These are phyloP conservation scores for Lomentospora prolificans DNA, from an alignment of 2,329 filamentous ascomycete genomes.

Conservation along the genomic window DNA sequence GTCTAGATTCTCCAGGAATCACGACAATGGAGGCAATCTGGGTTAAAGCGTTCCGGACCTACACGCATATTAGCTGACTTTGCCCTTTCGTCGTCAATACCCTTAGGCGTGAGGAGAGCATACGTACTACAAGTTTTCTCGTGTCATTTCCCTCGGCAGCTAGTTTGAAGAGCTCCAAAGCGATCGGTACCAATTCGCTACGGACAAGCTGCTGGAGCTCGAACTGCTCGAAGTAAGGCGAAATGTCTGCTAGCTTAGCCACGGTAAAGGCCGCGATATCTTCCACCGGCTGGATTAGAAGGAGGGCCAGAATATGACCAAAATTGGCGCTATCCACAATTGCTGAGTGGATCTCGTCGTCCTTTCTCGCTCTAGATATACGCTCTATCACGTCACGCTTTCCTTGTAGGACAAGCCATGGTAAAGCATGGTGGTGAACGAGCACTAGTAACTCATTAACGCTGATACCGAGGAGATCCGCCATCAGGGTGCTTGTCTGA, in stretches of 20 bases:
- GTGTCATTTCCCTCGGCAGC: conserved; percentile 58
- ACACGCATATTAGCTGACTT: conserved; percentile 16
- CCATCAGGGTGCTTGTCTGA: conserved; percentile 71
- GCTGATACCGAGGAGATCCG: conserved; percentile 69
- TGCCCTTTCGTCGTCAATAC: background rate
- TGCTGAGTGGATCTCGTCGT: conserved; percentile 48
- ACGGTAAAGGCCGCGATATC: conserved; percentile 57
- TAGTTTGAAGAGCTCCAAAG: conserved; percentile 72
- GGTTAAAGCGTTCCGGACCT: conserved; percentile 39
- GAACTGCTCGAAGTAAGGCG: conserved; percentile 57
- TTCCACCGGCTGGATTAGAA: conserved; percentile 46
- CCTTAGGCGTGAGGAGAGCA: background rate
- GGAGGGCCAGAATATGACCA: conserved; percentile 46
- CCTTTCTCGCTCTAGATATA: conserved; percentile 68
- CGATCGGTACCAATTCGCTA: conserved; percentile 63
- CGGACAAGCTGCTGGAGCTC: conserved; percentile 61
- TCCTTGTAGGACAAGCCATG: conserved; percentile 73
- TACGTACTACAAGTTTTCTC: conserved; percentile 46
- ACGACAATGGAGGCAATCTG: conserved; percentile 33
- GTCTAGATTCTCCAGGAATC: conserved; percentile 30
- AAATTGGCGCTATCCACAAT: conserved; percentile 48
- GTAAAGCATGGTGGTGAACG: conserved; percentile 74
- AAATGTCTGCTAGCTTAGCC: conserved; percentile 57
- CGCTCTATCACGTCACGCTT: conserved; percentile 69
- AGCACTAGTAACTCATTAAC: conserved; percentile 63